These are phyloP conservation scores for Trichoderma sp. DNA, from an alignment of 2,329 filamentous ascomycete genomes.

Conservation along the genomic window DNA sequence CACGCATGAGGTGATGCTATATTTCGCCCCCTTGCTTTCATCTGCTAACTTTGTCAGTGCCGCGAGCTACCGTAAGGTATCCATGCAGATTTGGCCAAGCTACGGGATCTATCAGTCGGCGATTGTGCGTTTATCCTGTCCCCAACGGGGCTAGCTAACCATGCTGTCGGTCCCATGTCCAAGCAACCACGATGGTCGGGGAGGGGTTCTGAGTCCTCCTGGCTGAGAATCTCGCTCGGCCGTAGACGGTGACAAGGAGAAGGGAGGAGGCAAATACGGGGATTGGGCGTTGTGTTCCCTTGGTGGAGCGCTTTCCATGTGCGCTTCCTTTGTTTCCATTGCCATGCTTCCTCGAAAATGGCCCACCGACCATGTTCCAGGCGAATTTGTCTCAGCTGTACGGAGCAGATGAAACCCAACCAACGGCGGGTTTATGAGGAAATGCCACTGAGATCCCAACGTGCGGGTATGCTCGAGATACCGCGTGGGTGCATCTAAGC, in stretches of 20 bases:
- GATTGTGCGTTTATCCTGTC: slow-evolving; percentile 16
- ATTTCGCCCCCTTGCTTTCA: slow-evolving; percentile 1
- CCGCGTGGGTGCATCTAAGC: slow-evolving; percentile 23
- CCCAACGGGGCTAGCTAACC: slow-evolving; percentile 12
- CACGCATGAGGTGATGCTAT: slow-evolving; percentile 17
- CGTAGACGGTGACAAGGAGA: slow-evolving; percentile 4
- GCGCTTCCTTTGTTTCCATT: slow-evolving; percentile 18
- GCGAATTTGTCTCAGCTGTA: slow-evolving; percentile 35
- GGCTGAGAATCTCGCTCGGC: slow-evolving; percentile 21
- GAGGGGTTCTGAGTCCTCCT: background rate
- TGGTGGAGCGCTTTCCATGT: slow-evolving; percentile 19
- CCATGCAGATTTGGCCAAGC: slow-evolving; percentile 22
- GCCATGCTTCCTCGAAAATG: slow-evolving; percentile 18
- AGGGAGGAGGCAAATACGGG: background rate
- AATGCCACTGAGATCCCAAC: slow-evolving; percentile 26
- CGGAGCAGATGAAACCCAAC: slow-evolving; percentile 33
- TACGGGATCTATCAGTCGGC: slow-evolving; percentile 21
- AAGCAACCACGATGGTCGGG: background rate
- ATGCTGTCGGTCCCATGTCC: slow-evolving; percentile 18
- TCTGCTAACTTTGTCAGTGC: slow-evolving; percentile 19
- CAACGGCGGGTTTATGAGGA: slow-evolving; percentile 29
- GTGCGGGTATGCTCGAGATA: slow-evolving; percentile 16
- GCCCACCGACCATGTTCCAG: slow-evolving; percentile 24
- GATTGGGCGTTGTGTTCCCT: slow-evolving; percentile 7
- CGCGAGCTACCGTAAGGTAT: slow-evolving; percentile 20